Evolutionary conservation across 495 filamentous ascomycete species (phyloP).

Genomic region (Daldinia decipiens): DNA sequence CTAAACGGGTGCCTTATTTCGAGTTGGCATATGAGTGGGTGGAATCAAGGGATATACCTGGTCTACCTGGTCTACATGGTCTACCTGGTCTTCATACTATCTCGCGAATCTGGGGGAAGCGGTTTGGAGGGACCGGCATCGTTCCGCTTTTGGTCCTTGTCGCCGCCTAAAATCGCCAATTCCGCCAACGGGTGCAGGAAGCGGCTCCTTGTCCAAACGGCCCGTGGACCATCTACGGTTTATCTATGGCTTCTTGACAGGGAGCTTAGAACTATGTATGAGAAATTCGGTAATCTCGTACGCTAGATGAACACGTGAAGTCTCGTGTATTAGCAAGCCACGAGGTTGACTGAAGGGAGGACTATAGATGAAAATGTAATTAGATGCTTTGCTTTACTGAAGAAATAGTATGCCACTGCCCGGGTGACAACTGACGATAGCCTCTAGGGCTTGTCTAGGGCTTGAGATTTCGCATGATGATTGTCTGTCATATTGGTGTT

Average conservation of each 20-base stretch:
- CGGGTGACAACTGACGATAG: conserved; percentile 10
- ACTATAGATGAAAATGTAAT: background rate
- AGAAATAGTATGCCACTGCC: background rate
- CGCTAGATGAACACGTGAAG: conserved; percentile 4
- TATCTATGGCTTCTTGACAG: conserved; percentile 30
- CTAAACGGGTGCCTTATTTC: conserved; percentile 33
- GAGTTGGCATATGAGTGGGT: conserved; percentile 9
- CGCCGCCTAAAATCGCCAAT: conserved; percentile 36
- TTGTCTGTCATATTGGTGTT: conserved; percentile 17
- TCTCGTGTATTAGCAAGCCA: background rate
- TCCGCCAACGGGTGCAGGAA: conserved; percentile 38
- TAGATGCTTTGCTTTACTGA: background rate
- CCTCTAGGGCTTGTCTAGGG: conserved; percentile 16
- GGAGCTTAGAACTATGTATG: conserved; percentile 10
- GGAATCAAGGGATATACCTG: conserved; percentile 12
- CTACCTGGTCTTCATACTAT: conserved; percentile 24
- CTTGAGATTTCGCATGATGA: conserved; percentile 37
- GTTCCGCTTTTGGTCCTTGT: conserved; percentile 41
- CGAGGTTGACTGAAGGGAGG: background rate
- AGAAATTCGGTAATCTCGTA: conserved; percentile 11
- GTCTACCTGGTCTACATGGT: too few relatives aligned
- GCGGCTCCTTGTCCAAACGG: conserved; percentile 42
- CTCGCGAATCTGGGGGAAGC: conserved; percentile 42
- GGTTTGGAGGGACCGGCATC: conserved; percentile 27
- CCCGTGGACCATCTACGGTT: conserved; percentile 24